Evolutionary conservation across 202 grass and related monocot species (phyloP).

Genomic region (Elaeis oleifera): DNA sequence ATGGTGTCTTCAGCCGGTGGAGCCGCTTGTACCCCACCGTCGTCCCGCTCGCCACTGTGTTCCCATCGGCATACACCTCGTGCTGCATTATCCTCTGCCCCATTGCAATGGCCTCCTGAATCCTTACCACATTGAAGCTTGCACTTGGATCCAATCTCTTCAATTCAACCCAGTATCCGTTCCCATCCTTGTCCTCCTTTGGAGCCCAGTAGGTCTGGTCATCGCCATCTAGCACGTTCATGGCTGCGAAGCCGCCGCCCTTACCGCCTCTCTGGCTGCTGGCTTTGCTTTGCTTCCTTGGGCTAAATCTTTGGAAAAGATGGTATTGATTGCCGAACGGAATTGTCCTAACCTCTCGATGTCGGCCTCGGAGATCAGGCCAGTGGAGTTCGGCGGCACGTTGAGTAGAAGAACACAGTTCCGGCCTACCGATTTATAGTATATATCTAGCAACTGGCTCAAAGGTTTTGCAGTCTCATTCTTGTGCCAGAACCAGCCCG

Average conservation of each 20-base stretch:
- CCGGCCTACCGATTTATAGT: conserved; percentile 83
- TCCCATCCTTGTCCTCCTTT: conserved; percentile 13
- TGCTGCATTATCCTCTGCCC: conserved; percentile 72
- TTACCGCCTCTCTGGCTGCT: conserved; percentile 54
- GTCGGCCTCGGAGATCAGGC: conserved; percentile 48
- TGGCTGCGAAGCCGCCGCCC: conserved; percentile 27
- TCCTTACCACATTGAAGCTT: conserved; percentile 67
- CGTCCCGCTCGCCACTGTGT: conserved; percentile 37
- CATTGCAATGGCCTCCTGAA: conserved; percentile 69
- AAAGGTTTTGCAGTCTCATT: conserved; percentile 81
- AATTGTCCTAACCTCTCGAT: conserved; percentile 54
- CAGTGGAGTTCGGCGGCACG: conserved; percentile 64
- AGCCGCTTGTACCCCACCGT: conserved; percentile 89
- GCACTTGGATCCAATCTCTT: background rate
- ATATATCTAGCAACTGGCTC: conserved; percentile 52
- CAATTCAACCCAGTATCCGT: conserved; percentile 76
- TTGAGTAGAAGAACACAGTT: conserved; percentile 97
- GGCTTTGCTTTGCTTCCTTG: conserved; percentile 37
- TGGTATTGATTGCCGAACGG: conserved; percentile 36
- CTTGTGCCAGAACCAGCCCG: conserved; percentile 91
- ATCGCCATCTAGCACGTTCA: conserved; percentile 57
- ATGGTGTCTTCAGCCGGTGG: conserved; percentile 45
- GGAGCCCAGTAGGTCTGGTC: conserved; percentile 74
- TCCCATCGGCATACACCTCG: conserved; percentile 48
- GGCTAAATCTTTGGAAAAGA: conserved; percentile 62